Evolutionary conservation across 108 stramenopile species (phyloP).

Genomic region (Pseudonitzschia multiseries): DNA sequence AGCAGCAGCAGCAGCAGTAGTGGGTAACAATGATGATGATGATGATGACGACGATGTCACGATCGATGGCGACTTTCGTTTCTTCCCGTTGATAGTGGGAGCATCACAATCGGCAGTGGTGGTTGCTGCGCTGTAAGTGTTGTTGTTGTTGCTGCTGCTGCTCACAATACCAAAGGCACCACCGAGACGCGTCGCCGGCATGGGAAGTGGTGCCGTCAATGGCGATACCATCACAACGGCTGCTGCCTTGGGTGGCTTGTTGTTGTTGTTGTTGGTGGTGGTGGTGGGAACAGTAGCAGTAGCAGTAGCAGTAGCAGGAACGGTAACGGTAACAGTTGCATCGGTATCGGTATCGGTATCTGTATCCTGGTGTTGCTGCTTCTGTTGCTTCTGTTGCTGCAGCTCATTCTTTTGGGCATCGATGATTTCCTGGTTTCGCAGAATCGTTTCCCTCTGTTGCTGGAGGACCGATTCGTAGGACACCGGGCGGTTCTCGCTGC

Average conservation of each 20-base stretch:
- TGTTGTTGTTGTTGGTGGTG: too few species aligned
- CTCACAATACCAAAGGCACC: background rate
- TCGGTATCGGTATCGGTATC: background rate
- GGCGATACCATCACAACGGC: background rate
- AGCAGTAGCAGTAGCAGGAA: too few species aligned
- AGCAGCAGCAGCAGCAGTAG: too few species aligned
- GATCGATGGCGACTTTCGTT: too few species aligned
- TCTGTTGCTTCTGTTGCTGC: background rate
- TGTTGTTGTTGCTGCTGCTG: background rate
- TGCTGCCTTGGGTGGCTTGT: too few species aligned
- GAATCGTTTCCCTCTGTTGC: slow-evolving; percentile 8
- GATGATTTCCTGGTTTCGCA: slow-evolving; percentile 9
- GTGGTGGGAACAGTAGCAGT: too few species aligned
- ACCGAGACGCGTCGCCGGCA: background rate
- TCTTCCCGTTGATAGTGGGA: background rate
- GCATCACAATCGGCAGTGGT: background rate
- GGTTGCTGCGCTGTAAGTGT: background rate
- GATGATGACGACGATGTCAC: too few species aligned
- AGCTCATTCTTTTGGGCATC: slow-evolving; percentile 2
- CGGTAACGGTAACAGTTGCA: background rate
- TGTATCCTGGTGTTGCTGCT: background rate
- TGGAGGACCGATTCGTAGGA: background rate
- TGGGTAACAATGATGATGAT: too few species aligned
- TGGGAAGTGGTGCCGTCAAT: background rate
- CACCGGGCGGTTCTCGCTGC: background rate